Percentiles rank a stretch among this genome's conserved stretches.
Evolutionary conservation across 2,329 filamentous ascomycete species (phyloP).

Genomic region (Aspergillus puulaauensis): DNA sequence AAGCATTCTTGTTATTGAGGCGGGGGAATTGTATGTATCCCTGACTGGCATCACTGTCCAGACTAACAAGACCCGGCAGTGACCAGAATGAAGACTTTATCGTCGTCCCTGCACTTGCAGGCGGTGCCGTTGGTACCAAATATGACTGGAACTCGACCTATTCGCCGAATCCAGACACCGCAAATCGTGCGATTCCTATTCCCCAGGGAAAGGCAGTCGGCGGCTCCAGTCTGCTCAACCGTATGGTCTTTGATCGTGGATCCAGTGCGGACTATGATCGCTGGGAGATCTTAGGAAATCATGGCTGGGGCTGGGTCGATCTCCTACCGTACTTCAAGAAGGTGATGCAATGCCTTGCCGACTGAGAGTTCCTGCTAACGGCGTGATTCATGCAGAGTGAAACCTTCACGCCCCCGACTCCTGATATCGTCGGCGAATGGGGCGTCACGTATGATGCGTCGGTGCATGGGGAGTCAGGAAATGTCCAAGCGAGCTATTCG

Average conservation of each 20-base stretch:
- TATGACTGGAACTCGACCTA: constrained; percentile 14
- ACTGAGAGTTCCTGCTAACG: not conserved
- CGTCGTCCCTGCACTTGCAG: not conserved
- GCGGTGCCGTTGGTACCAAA: not conserved
- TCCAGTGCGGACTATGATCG: constrained; percentile 2
- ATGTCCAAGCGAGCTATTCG: constrained; percentile 7
- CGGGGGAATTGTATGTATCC: constrained; percentile 2
- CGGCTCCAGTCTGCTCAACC: constrained; percentile 6
- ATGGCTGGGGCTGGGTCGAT: constrained; percentile 2
- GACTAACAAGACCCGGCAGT: not conserved
- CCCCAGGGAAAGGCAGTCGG: constrained; percentile 7
- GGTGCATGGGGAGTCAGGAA: not conserved
- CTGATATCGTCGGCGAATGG: not conserved
- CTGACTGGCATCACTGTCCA: too few species aligned
- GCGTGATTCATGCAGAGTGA: not conserved
- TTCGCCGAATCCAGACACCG: not conserved
- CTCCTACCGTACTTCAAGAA: constrained; percentile 5
- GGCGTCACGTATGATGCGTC: not conserved
- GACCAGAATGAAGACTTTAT: constrained; percentile 6
- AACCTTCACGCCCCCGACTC: constrained; percentile 1
- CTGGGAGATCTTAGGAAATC: constrained; percentile 5
- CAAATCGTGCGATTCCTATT: not conserved
- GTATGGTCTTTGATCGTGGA: constrained; percentile 2
- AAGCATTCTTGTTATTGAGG: constrained; percentile 8
- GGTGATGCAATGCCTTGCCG: not conserved